These are phyloP conservation scores for Fusarium sp. DNA, from an alignment of 2,329 filamentous ascomycete genomes.

Conservation along the genomic window DNA sequence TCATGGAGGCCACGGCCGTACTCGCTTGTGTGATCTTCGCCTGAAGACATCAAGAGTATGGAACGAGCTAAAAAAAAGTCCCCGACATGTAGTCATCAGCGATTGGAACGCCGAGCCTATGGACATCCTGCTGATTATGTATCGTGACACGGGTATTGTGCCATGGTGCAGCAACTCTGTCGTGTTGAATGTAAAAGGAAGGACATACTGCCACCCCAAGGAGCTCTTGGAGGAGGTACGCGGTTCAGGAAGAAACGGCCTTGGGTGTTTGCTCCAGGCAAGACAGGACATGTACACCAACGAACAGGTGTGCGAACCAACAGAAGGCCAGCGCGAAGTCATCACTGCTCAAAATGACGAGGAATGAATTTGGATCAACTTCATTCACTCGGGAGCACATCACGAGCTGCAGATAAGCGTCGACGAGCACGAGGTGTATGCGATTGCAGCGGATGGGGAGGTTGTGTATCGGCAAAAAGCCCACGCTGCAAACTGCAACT, in stretches of 20 bases:
- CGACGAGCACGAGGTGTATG: neutral
- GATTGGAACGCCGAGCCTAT: conserved; percentile 3
- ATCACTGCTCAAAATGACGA: neutral
- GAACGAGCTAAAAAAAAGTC: neutral
- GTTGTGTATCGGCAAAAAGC: neutral
- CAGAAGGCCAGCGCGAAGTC: neutral
- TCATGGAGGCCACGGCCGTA: neutral
- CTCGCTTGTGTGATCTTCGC: neutral
- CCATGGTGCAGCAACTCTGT: neutral
- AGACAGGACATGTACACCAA: neutral
- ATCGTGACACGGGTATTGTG: neutral
- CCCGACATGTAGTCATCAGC: neutral
- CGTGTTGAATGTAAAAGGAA: neutral
- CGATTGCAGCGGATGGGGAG: neutral
- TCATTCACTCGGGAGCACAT: neutral
- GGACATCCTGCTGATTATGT: neutral
- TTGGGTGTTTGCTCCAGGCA: neutral
- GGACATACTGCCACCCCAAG: conserved; percentile 17
- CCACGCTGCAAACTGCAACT: neutral
- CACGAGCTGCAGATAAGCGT: neutral
- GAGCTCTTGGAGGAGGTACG: neutral
- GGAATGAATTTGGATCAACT: neutral
- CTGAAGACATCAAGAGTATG: neutral
- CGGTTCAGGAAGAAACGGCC: neutral
- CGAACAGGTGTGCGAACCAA: neutral